Conservation (phyloP, 192 early-diverging fungal species). For the Hyaloraphidium curvatum region DNA sequence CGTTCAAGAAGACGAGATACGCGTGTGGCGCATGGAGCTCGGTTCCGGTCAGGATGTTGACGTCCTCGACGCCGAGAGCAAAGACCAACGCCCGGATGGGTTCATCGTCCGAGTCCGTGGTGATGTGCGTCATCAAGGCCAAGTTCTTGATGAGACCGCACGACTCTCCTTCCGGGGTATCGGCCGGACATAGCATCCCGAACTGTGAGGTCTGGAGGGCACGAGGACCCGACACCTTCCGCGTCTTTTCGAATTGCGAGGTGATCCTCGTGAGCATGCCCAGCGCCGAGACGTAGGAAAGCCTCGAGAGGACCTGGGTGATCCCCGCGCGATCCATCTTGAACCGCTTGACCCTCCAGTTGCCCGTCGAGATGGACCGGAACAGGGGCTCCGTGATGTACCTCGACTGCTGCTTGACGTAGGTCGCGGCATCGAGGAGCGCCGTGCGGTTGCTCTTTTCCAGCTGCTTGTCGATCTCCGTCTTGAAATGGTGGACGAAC, state of each 20-base stretch:
- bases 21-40: conserved; percentile 65
- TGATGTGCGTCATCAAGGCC: conserved; percentile 97
- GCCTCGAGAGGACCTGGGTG: conserved; percentile 81
- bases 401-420: conserved; percentile 23
- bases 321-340: conserved; percentile 97
- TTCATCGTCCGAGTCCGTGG: conserved; percentile 75
- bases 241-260: conserved; percentile 94
- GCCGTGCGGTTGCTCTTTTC: conserved; percentile 71
- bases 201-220: conserved; percentile 80
- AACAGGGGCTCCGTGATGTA: conserved; percentile 85
- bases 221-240: conserved; percentile 94
- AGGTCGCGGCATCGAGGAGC: conserved; percentile 56
- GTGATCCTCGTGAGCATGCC: conserved; percentile 97
- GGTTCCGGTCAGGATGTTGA: conserved; percentile 64
- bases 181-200: conserved; percentile 91
- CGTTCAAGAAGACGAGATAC: conserved; percentile 85
- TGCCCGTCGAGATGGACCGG: conserved; percentile 86
- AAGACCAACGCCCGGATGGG: conserved; percentile 57
- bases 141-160: conserved; percentile 95
- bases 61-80: conserved; percentile 81
- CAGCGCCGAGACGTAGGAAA: conserved; percentile 83
- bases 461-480: conserved; percentile 74
- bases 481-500: conserved; percentile 70
- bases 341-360: conserved; percentile 97
- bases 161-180: conserved; percentile 96